Conservation (phyloP, 345 rosid species). For the Eucalyptus microcorys region DNA sequence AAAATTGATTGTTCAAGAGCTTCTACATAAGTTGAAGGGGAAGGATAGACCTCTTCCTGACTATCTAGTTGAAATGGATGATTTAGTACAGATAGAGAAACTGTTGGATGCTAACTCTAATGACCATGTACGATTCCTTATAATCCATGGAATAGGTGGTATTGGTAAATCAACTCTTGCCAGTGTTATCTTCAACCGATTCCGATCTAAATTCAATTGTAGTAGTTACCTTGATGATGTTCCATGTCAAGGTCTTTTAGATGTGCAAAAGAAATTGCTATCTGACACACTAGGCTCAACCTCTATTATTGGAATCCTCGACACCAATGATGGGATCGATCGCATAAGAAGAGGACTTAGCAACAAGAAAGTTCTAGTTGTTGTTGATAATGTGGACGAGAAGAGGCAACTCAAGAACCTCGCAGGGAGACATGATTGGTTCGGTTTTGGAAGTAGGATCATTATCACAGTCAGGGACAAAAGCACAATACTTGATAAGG, state of each 20-base stretch:
- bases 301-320: background rate
- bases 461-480: background rate
- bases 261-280: background rate
- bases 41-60: background rate
- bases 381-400: background rate
- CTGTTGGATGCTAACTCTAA: background rate
- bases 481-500: background rate
- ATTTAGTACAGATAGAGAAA: background rate
- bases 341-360: background rate
- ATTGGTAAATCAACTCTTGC: background rate
- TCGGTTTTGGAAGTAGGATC: background rate
- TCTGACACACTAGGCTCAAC: background rate
- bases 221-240: background rate
- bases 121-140: background rate
- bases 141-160: background rate
- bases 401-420: background rate
- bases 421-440: background rate
- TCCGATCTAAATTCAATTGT: background rate
- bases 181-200: background rate
- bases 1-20: background rate
- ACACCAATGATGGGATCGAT: background rate
- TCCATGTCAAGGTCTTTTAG: background rate
- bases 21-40: background rate
- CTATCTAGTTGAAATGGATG: background rate
- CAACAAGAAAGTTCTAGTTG: background rate